Conservation (phyloP, 2,329 filamentous ascomycete species). For the Incumbomyces lentus region DNA sequence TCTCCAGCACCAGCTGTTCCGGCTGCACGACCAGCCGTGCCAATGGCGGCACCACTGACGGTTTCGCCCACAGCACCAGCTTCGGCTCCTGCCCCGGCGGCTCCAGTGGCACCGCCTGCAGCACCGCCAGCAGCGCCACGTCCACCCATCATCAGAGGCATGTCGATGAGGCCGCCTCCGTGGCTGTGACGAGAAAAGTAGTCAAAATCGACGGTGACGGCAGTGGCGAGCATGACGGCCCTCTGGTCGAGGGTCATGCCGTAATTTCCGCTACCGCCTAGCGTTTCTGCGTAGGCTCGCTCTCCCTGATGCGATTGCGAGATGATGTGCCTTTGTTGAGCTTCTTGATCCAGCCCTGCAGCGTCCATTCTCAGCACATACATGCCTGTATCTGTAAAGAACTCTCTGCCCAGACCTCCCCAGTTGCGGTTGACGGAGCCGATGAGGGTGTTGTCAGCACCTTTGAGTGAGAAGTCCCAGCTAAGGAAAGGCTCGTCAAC, state of each 20-base stretch:
- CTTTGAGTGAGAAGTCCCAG: constrained; percentile 53
- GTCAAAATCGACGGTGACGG: constrained; percentile 56
- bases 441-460: constrained; percentile 40
- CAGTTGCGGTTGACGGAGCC: constrained; percentile 57
- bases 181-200: constrained; percentile 54
- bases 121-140: constrained; percentile 27
- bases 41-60: constrained; percentile 31
- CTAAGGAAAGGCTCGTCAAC: constrained; percentile 54
- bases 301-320: constrained; percentile 27
- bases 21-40: constrained; percentile 24
- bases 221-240: constrained; percentile 56
- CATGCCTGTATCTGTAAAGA: constrained; percentile 57
- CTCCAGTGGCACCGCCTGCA: constrained; percentile 28
- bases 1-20: constrained; percentile 27
- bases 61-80: constrained; percentile 27
- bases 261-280: constrained; percentile 18
- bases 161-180: constrained; percentile 36
- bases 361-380: constrained; percentile 57
- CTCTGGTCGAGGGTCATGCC: constrained; percentile 57
- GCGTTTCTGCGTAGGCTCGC: constrained; percentile 11
- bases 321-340: constrained; percentile 27
- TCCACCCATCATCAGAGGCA: constrained; percentile 41
- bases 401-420: constrained; percentile 50
- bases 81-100: constrained; percentile 27
- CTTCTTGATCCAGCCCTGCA: constrained; percentile 34